Evolutionary conservation across 2,329 filamentous ascomycete species (phyloP), one percentile per base, ranked within the genome.

Genomic region (Colletotrichum cuscutae): DNA sequence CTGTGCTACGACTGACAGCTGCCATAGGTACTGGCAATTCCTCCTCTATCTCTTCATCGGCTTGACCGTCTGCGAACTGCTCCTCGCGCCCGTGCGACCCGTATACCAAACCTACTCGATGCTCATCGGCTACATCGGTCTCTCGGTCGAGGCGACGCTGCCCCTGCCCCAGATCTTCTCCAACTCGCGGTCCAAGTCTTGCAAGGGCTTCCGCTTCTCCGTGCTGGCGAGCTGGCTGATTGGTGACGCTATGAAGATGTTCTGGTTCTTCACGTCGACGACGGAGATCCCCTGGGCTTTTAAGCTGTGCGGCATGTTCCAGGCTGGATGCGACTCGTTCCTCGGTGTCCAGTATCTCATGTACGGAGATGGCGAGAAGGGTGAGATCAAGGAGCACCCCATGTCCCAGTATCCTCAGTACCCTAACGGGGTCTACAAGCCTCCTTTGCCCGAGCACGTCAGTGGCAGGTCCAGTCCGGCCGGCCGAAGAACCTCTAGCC

Each of bases 221-320:
- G 91, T 97, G 5, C 84, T 97, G 71, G 89, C 87, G 32, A 95
- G 92, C 80, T 97, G 94, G 94, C 85, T 97, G 65, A 84, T 92
- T 3, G 94, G 94, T 74, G 94, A 97, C 81, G 86, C 89, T 9
- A 95, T 97, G 91, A 97, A 97, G 87, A 93, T 96, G 88, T 93
- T 95, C 78, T 93, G 91, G 91, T 97, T 96, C 84, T 93, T 95
- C 74, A 93, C 91, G 2, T 89, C 92, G 1, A 89, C 87, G 1
- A 89, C 89, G 4, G 86, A 88, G 77, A 94, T 97, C 37, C 94
- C 94, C 0, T 88, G 89, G 88, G 90, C 93, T 1, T 97, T 97
- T 83, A 96, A 96, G 85, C 83, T 94, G 24, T 96, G 94, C 79
- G 94, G 93, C 76, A 86, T 95, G 68, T 95, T 97, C 82, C 94